These are phyloP conservation scores for Malbranchea zuffiana DNA, from an alignment of 2,329 filamentous ascomycete species.

Conservation along the genomic window DNA sequence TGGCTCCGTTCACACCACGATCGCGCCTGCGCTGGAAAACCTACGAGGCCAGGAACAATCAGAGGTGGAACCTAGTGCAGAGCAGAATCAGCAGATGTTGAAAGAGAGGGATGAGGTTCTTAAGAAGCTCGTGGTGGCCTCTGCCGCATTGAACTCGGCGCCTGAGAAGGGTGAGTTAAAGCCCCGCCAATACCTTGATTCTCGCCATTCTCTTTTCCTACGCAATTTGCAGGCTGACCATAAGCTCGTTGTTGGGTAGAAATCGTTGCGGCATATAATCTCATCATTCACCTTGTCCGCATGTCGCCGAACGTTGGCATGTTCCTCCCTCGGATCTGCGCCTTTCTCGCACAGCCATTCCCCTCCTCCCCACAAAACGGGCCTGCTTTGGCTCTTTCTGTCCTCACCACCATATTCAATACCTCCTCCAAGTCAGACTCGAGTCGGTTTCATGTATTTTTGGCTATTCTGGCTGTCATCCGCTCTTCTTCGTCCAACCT, in stretches of 20 bases:
- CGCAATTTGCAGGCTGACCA: slow-evolving; percentile 4
- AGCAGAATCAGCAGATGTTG: slow-evolving; percentile 20
- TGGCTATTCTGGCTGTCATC: slow-evolving; percentile 77
- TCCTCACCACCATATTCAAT: slow-evolving; percentile 95
- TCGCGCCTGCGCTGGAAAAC: slow-evolving; percentile 56
- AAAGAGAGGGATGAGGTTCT: slow-evolving; percentile 71
- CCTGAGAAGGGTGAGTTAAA: slow-evolving; percentile 73
- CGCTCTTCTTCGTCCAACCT: slow-evolving; percentile 56
- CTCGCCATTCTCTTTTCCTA: slow-evolving; percentile 7
- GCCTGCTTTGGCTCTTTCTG: slow-evolving; percentile 72
- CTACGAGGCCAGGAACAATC: slow-evolving; percentile 44
- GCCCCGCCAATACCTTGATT: no score
- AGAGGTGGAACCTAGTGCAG: slow-evolving; percentile 40
- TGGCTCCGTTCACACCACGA: slow-evolving; percentile 47
- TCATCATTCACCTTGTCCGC: slow-evolving; percentile 83
- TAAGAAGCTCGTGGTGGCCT: slow-evolving; percentile 77
- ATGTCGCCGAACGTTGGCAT: slow-evolving; percentile 76
- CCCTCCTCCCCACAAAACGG: slow-evolving; percentile 77
- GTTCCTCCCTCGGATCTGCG: slow-evolving; percentile 79
- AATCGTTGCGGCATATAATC: slow-evolving; percentile 91
- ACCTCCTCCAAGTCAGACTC: slow-evolving; percentile 66
- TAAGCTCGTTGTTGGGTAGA: slow-evolving; percentile 41
- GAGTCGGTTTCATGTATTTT: slow-evolving; percentile 79
- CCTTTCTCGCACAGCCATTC: slow-evolving; percentile 78
- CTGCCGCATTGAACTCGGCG: slow-evolving; percentile 64